phyloP scores from a whole-genome alignment of 2,329 filamentous ascomycete genomes.

The Alternaria panax region DNA sequence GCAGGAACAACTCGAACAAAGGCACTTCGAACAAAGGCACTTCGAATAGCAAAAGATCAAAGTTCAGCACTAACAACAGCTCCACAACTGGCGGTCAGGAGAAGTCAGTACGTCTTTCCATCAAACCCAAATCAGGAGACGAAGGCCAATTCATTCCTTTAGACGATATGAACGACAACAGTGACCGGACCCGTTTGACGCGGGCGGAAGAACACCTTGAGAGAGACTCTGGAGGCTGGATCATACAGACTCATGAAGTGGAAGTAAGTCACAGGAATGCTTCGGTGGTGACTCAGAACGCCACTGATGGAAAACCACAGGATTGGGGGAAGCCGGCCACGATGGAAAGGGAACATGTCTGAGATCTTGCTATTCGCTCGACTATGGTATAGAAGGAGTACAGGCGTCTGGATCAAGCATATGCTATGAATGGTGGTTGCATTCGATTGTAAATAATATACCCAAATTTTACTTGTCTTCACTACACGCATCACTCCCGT shows the following conservation, averaged over 20 bases:
- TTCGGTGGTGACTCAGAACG: background rate
- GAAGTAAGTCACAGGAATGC: constrained; percentile 5
- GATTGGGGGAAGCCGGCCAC: constrained; percentile 17
- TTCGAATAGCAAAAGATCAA: constrained; percentile 6
- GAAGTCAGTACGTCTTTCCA: constrained; percentile 17
- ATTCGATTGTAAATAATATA: constrained; percentile 2
- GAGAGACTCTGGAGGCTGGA: constrained; percentile 14
- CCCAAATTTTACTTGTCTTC: background rate
- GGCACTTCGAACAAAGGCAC: background rate
- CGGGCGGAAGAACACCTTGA: background rate
- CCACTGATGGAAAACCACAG: constrained; percentile 5
- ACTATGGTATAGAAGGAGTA: background rate
- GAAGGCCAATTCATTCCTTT: constrained; percentile 31
- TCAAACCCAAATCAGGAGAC: constrained; percentile 27
- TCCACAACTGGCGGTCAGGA: background rate
- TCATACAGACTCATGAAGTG: constrained; percentile 9
- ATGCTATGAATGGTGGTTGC: background rate
- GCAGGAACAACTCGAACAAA: constrained; percentile 4
- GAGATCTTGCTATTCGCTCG: background rate
- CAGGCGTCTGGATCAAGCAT: background rate
- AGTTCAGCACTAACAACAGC: background rate
- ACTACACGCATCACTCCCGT: background rate
- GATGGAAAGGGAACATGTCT: constrained; percentile 21
- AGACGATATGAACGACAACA: constrained; percentile 27
- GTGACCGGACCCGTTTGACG: constrained; percentile 6